Evolutionary conservation across 441 rosid species (phyloP).

Genomic region (Metrosideros polymorpha): DNA sequence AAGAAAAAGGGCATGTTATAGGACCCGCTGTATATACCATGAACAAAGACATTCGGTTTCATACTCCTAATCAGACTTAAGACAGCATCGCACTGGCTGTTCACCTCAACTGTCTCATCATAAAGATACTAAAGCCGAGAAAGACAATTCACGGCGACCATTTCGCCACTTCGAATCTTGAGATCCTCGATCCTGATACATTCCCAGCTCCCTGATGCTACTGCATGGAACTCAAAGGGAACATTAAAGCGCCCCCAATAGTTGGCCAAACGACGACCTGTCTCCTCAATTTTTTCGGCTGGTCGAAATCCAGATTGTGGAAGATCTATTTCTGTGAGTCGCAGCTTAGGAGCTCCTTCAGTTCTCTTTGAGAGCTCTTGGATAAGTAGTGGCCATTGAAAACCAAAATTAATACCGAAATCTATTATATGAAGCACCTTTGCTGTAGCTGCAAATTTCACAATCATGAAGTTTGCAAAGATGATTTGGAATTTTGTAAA

Average conservation of each 20-base stretch:
- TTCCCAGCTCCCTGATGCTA: conserved; percentile 18
- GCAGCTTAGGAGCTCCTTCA: not conserved
- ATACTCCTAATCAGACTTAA: not conserved
- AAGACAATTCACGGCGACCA: not conserved
- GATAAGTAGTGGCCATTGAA: conserved; percentile 79
- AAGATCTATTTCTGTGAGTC: not conserved
- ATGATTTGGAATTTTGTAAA: conserved; percentile 40
- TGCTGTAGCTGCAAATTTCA: conserved; percentile 33
- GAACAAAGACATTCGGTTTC: not conserved
- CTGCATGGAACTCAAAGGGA: conserved; percentile 50
- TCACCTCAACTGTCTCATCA: not conserved
- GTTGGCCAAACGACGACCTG: not conserved
- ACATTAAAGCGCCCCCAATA: not conserved
- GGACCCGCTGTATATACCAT: not conserved
- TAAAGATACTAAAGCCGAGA: not conserved
- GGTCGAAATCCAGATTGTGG: conserved; percentile 27
- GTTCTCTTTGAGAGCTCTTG: conserved; percentile 11
- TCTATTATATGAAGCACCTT: conserved; percentile 59
- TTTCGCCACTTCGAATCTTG: not conserved
- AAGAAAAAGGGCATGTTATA: not conserved
- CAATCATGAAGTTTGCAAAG: conserved; percentile 40
- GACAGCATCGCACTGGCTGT: not conserved
- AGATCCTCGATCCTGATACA: not conserved
- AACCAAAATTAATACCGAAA: conserved; percentile 70
- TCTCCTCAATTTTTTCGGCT: conserved; percentile 18